These are phyloP conservation scores for Pseudozyma pruni DNA, from an alignment of 1,284 basidiomycete genomes.

Conservation along the genomic window DNA sequence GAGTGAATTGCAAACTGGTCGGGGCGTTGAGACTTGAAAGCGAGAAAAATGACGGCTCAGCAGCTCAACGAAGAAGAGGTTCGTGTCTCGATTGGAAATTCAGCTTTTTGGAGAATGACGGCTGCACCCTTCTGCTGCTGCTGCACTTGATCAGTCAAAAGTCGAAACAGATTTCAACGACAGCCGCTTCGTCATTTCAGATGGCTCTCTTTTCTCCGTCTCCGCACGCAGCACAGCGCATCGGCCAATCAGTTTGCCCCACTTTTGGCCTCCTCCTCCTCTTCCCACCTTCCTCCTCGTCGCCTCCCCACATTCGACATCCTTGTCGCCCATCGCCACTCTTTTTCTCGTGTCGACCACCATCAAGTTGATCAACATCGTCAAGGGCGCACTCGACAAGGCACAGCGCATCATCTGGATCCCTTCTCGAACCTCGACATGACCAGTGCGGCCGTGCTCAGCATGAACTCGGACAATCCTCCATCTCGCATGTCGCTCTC, in stretches of 20 bases:
- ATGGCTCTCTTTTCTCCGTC: no score
- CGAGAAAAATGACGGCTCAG: no score
- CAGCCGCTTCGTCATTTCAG: no score
- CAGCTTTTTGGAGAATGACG: no score
- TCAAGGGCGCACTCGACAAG: not conserved
- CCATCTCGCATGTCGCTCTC: conserved; percentile 17
- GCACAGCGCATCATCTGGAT: not conserved
- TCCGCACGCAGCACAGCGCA: no score
- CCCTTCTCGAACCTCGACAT: conserved; percentile 6
- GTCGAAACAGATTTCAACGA: no score
- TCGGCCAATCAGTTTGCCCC: not conserved
- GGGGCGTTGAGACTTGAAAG: not conserved
- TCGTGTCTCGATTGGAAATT: no score
- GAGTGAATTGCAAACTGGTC: not conserved
- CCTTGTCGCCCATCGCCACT: not conserved
- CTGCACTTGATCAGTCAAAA: no score
- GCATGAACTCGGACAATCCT: conserved; percentile 23
- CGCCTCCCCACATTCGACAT: not conserved
- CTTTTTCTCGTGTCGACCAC: no score
- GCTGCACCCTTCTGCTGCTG: no score
- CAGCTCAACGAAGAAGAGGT: no score
- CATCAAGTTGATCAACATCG: no score
- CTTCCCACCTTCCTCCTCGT: not conserved
- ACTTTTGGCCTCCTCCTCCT: not conserved
- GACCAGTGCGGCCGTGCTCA: conserved; percentile 46